Conservation (phyloP, 805 yeast species). For the Saturnispora hagleri region DNA sequence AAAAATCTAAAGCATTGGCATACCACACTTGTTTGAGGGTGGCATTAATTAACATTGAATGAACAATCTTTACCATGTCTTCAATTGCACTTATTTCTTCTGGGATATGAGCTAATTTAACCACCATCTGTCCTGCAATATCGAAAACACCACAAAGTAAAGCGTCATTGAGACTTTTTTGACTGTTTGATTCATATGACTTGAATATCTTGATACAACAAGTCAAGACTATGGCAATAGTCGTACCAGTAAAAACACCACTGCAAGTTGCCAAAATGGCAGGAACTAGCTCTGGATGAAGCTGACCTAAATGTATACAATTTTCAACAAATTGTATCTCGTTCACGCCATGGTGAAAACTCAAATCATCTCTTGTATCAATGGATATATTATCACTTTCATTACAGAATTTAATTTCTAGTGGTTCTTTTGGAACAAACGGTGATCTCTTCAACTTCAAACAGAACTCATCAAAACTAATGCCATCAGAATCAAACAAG, state of each 20-base stretch:
- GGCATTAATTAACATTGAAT: constrained; percentile 19
- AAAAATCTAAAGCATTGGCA: constrained; percentile 44
- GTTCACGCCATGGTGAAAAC: constrained; percentile 29
- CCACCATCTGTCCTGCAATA: neutral
- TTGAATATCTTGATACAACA: constrained; percentile 24
- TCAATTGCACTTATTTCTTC: neutral
- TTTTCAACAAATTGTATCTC: constrained; percentile 33
- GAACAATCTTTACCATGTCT: neutral
- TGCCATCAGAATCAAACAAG: constrained; percentile 23
- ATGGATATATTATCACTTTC: constrained; percentile 15
- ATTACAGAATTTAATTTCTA: constrained; percentile 29
- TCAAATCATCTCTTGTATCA: constrained; percentile 34
- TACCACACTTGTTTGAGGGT: constrained; percentile 45
- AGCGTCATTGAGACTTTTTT: constrained; percentile 17
- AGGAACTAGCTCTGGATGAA: constrained; percentile 29
- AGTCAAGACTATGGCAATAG: constrained; percentile 27
- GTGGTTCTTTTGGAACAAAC: constrained; percentile 17
- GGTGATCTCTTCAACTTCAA: constrained; percentile 11
- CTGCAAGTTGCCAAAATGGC: constrained; percentile 33
- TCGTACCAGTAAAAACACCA: constrained; percentile 27
- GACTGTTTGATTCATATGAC: constrained; percentile 27
- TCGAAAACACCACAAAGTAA: constrained; percentile 19
- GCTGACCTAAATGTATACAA: constrained; percentile 35
- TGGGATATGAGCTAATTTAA: constrained; percentile 1
- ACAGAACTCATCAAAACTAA: constrained; percentile 17